Percentiles rank a stretch among this genome's conserved stretches.
Evolutionary conservation across 106 monocot genomes (phyloP).

Genomic region (Chionographis japonica): DNA sequence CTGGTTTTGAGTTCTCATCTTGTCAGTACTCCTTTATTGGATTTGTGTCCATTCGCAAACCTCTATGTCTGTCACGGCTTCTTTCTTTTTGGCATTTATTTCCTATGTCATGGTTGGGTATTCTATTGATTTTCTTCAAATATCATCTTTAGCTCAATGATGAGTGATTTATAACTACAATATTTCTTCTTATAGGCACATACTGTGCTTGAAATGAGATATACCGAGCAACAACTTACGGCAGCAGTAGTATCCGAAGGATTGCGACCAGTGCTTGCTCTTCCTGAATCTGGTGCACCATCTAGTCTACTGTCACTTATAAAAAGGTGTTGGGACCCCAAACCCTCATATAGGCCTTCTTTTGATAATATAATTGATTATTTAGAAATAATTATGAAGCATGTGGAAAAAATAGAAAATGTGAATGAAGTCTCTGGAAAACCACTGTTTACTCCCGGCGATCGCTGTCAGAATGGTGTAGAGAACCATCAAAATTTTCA

Average conservation of each 20-base stretch:
- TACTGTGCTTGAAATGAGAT: constrained; percentile 99
- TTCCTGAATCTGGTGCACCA: constrained; percentile 35
- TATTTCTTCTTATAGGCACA: constrained; percentile 58
- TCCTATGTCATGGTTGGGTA: no score
- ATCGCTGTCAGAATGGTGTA: constrained; percentile 6
- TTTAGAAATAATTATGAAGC: constrained; percentile 32
- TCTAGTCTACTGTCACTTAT: constrained; percentile 58
- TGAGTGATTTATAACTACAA: neutral
- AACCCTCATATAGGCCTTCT: constrained; percentile 64
- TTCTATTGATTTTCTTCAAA: no score
- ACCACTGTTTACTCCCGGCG: constrained; percentile 9
- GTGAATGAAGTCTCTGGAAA: neutral
- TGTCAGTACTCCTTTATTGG: no score
- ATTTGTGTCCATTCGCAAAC: no score
- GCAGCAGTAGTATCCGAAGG: constrained; percentile 76
- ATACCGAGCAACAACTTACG: constrained; percentile 91
- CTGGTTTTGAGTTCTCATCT: no score
- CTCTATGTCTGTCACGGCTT: no score
- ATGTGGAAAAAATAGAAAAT: constrained; percentile 13
- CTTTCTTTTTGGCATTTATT: no score
- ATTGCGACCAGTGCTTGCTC: constrained; percentile 64
- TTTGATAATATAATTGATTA: constrained; percentile 61
- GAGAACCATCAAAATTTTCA: constrained; percentile 12
- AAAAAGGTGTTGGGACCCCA: constrained; percentile 67
- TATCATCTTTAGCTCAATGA: neutral